A percentile compares a stretch with the other conserved stretches of the same genome.
Evolutionary conservation across 108 stramenopile species (phyloP).

Genomic region (Aureococcus anophagefferens): DNA sequence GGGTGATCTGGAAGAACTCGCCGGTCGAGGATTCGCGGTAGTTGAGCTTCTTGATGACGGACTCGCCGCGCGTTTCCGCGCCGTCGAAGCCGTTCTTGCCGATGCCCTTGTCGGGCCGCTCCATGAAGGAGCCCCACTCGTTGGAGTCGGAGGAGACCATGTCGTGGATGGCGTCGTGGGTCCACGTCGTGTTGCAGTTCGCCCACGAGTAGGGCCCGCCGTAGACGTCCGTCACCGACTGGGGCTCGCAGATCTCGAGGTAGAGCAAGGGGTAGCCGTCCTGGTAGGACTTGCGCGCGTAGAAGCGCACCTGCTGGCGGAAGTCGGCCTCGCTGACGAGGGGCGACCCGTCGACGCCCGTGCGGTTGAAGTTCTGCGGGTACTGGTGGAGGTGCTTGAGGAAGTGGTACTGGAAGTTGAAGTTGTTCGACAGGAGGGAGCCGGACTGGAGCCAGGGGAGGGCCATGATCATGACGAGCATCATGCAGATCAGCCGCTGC

Average conservation of each 20-base stretch:
- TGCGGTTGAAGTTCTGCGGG: not conserved
- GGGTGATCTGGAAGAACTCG: not conserved
- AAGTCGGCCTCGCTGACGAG: not conserved
- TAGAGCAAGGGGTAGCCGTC: not conserved
- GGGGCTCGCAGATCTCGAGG: conserved; percentile 1
- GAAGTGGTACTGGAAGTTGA: not conserved
- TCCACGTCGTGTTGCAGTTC: not conserved
- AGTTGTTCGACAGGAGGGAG: not conserved
- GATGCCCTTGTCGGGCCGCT: no score
- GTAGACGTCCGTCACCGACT: not conserved
- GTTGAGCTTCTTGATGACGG: not conserved
- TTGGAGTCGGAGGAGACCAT: no score
- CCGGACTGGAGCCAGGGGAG: conserved; percentile 14
- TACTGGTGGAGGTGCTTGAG: not conserved
- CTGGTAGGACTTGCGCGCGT: not conserved
- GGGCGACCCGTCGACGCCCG: no score
- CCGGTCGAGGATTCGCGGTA: not conserved
- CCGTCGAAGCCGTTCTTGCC: not conserved
- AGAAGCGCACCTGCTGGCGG: not conserved
- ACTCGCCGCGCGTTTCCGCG: not conserved
- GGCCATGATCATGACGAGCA: conserved; percentile 25
- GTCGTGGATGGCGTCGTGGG: no score
- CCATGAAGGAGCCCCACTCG: no score
- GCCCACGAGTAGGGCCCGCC: no score
- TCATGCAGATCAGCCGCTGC: conserved; percentile 26